A percentile compares a stretch with the other conserved stretches of the same genome.
These are phyloP conservation scores for Vaccinium myrtillus DNA, from an alignment of 148 eudicot genomes.

Conservation along the genomic window DNA sequence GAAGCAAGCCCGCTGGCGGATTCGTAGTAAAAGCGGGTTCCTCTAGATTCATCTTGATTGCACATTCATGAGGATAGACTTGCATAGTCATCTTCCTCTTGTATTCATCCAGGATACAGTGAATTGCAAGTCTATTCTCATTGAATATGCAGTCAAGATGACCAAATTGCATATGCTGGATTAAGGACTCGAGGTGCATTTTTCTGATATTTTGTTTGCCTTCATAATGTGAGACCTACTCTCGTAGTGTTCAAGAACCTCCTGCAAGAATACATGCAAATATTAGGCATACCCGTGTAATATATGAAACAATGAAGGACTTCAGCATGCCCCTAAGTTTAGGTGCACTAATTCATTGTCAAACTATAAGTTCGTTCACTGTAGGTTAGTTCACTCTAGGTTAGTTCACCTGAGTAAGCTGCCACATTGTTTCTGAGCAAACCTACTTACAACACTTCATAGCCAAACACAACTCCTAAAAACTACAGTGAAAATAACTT, in stretches of 20 bases:
- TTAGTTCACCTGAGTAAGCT: no score
- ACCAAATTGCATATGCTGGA: neutral
- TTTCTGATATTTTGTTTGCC: neutral
- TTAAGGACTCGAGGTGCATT: neutral
- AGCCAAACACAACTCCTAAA: neutral
- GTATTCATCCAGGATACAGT: no score
- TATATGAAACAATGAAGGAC: slow-evolving; percentile 45
- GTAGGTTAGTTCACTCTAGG: no score
- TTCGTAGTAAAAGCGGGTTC: slow-evolving; percentile 45
- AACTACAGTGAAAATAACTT: neutral
- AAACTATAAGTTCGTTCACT: no score
- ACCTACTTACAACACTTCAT: neutral
- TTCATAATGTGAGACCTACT: slow-evolving; percentile 22
- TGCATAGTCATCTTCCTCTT: slow-evolving; percentile 28
- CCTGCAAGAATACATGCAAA: slow-evolving; percentile 36
- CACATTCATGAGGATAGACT: slow-evolving; percentile 61
- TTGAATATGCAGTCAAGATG: neutral
- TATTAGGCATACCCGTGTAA: slow-evolving; percentile 32
- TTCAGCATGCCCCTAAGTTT: slow-evolving; percentile 33
- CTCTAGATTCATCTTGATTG: slow-evolving; percentile 42
- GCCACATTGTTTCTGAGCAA: no score
- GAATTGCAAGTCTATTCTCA: no score
- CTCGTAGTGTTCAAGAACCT: slow-evolving; percentile 35
- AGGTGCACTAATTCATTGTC: slow-evolving; percentile 28
- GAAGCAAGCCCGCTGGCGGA: slow-evolving; percentile 27